Evolutionary conservation across 2,329 filamentous ascomycete genomes (phyloP).

Genomic region (Arthrobotrys sphaeroides): DNA sequence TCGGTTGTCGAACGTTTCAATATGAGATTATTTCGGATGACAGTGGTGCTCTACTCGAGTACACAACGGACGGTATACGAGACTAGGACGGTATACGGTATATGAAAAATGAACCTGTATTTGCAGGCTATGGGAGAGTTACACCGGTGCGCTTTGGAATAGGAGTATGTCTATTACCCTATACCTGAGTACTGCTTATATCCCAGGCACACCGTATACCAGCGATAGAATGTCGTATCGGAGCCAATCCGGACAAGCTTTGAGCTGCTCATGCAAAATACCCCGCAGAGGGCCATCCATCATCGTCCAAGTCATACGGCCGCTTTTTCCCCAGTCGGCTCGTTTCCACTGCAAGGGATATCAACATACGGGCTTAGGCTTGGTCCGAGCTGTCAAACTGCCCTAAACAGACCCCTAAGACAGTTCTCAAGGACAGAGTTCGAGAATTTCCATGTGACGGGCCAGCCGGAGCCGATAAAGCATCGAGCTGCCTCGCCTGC

Average conservation of each 20-base stretch:
- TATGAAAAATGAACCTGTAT: too few species aligned
- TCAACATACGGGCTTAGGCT: not conserved
- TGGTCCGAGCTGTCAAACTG: not conserved
- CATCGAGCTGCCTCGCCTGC: not conserved
- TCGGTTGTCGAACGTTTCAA: not conserved
- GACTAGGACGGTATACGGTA: too few species aligned
- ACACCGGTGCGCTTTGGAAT: too few species aligned
- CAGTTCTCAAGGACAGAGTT: too few species aligned
- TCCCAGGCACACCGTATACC: too few species aligned
- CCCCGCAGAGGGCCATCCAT: constrained; percentile 15
- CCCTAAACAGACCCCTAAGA: constrained; percentile 2
- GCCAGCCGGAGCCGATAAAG: constrained; percentile 20
- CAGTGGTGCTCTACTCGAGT: too few species aligned
- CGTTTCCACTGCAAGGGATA: constrained; percentile 28
- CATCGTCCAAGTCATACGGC: not conserved
- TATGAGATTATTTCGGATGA: not conserved
- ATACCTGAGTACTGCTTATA: too few species aligned
- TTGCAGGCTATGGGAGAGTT: too few species aligned
- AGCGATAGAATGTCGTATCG: constrained; percentile 39
- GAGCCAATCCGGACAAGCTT: constrained; percentile 33
- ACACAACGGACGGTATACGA: too few species aligned
- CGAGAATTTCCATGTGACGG: constrained; percentile 28
- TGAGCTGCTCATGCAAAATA: too few species aligned
- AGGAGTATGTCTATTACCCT: too few species aligned
- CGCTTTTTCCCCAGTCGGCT: constrained; percentile 48